Evolutionary conservation across 1,139 yeast genomes (phyloP), one percentile per base, ranked within the genome.

Genomic region (Taiozyma sp.): DNA sequence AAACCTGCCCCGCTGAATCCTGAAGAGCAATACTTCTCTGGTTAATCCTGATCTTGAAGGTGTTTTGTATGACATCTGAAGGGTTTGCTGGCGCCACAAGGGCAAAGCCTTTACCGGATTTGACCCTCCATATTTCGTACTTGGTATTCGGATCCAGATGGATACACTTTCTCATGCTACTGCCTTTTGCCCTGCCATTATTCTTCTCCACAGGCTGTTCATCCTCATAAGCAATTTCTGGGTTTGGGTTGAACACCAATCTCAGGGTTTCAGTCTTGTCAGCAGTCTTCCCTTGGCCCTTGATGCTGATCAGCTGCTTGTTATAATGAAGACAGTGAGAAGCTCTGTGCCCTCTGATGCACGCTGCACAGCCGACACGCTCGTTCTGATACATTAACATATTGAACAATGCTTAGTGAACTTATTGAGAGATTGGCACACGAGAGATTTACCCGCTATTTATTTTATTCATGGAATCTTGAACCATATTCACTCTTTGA

Each of bases 301-400:
- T 48, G 37, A 47, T 28, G 7, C 47, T 42, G 13, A 48, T 43
- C 26, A 49, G 24, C 11, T 44, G 42, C 41, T 47, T 46, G 19
- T 43, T 40, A 13, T 43, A 44, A 22, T 46, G 51, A 8, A 29
- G 30, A 29, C 50, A 45, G 26, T 41, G 45, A 8, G 49, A 43
- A 11, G 50, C 50, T 13, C 51, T 28, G n/a, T 46, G 57, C 2
- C 52, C 52, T 44, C 49, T 42, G 11, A 50, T 50, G 10, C 52
- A 47, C 3, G 46, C 39, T 7, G 35, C 47, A 29, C 50, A 50
- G 3, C 52, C 49, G 10, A 47, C 35, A 32, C 52, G 30, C 26
- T 50, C 52, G 41, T 43, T 43, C 56, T 35, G 57, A 5, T 37
- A 37, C 24, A 16, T 37, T 19, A 37, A 37, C 41, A 37, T 37